Base-by-base conservation (phyloP, 768 basidiomycete genomes). In the Termitomyces sp. region DNA sequence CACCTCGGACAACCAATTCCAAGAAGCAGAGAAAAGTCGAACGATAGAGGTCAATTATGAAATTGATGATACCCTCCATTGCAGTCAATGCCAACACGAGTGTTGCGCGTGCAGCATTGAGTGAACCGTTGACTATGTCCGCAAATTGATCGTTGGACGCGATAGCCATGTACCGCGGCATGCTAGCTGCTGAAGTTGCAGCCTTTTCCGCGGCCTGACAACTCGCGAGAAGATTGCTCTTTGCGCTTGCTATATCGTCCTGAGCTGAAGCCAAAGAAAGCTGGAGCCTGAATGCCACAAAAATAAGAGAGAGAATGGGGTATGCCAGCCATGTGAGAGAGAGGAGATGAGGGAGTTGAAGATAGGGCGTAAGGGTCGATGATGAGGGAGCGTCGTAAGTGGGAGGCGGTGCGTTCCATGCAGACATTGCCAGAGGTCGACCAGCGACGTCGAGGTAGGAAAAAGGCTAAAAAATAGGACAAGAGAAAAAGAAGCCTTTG, bases 11-110 rank as follows among this genome's bases (percentile, higher is more conserved):
- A 24, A 92, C 87, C 48, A 98, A 81, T 73, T 98, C 94, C 65
- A 97, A 77, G 66, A 97, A 94, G 73, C 96, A 99, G 56, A 99
- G 81, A 69, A 96, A 88, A 3, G 96, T 91, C 3, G 94, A 96
- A 44, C 95, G 89, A 71, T 97, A 98, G 50, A 89, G 85, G 74
- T 94, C 90, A 65, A 98, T 84, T 65, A 97, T 84, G 74, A 98
- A 98, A 68, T 92, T 94, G 75, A 95, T 88, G 68, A 96, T 83
- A 0, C 81, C 87, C 70, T 97, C 93, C 85, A 96, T 89, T 40
- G 87, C 78, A 0, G 91, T 96, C 59, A 98, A 77, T 2, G 92
- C 76, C 44, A 92, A 76, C 39, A 90, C 76, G 56, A 97, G 81
- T 7, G 89, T 82, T 11, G 79, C 85, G 22, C 91, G 88, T 18